Evolutionary conservation across 2,329 filamentous ascomycete genomes (phyloP), one percentile per base, ranked within the genome.

Genomic region (Aureobasidium mangrovei): DNA sequence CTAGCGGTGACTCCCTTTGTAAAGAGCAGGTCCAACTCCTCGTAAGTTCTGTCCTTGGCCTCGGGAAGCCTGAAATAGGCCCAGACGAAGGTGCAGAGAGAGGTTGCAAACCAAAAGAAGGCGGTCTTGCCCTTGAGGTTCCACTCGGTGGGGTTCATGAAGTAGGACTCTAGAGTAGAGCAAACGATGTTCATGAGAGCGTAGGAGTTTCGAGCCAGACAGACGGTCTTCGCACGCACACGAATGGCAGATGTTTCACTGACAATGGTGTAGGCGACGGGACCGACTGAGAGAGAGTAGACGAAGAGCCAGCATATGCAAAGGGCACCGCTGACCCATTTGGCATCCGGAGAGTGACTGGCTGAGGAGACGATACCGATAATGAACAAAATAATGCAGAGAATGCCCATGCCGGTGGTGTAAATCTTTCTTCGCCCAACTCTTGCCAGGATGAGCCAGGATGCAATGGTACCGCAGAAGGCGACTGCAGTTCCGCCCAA

Each of bases 11-110:
- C 41, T 3, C 41, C 41, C 4, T 53, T 53, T 3, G 41, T 46
- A 55, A 72, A 73, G 69, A 73, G 69, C 28, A 71, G 61, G 60
- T 74, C 71, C 36, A 74, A 58, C 61, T 74, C 70, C 51, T 72
- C 70, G 53, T 67, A 72, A 26, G 70, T 72, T 35, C 70, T 58
- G 0, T 66, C 70, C 48, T 66, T 69, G 38, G 70, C 72, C 57
- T 73, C 71, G 4, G 71, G 71, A 2, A 72, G 61, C 18, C 68
- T 60, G 28, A 70, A 67, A 55, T 63, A 72, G 3, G 66, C 62
- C 70, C 70, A 71, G 0, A 68, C 36, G 6, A 72, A 55, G 18
- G 63, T 65, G 2, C 69, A 53, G 2, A 64, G 46, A 4, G 64
- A 64, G 7, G 71, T 57, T 0, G 66, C 69, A 12, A 67, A 69